Base-by-base conservation (phyloP, 768 basidiomycete genomes). In the Rubroboletus satanas region DNA sequence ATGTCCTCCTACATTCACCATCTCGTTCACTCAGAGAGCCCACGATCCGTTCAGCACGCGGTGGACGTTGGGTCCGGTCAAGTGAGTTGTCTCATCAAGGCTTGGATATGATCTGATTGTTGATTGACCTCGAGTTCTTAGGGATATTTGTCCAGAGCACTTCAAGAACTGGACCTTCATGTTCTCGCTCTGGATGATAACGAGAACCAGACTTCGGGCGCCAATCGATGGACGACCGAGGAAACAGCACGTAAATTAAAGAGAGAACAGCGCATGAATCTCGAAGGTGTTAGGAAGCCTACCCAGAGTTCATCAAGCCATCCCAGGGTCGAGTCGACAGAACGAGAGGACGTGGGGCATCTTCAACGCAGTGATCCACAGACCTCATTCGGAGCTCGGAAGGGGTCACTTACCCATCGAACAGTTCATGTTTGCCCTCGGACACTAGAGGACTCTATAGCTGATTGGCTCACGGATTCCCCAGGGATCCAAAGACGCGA, bases 31-130 rank as follows among this genome's bases (percentile, higher is more conserved):
- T 55, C 67, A 74, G 42, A 65, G 59, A 31, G 54, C 62, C 37
- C 69, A 43, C 38, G 65, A 18, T 45, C 62, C 29, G 56, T 64
- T n/a, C 59, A 54, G 56, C 79, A 82, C 56, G 79, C 81, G 29
- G 87, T 90, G 33, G 88, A 90, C 56, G 75, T 89, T 41, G 88
- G 88, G 18, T 84, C 88, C 7, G 88, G 88, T 15, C 87, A 88
- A 66, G 84, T 84, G 52, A 41, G 62, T 69, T 59, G 29, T 56
- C 55, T 21, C 23, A 31, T 37, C 42, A 8, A 10, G 32, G 7
- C 8, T 21, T 12, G 12, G 37, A 21, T n/a, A 4, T 12, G 28
- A 9, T 35, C 11, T 39, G 18, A 33, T 57, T 12, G 23, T 47
- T 12, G 43, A 47, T 48, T n/a, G 31, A 58, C 45, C 26, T 29